Evolutionary conservation across 352 stramenopile genomes (phyloP).

Genomic region (Phytophthora crassamura): DNA sequence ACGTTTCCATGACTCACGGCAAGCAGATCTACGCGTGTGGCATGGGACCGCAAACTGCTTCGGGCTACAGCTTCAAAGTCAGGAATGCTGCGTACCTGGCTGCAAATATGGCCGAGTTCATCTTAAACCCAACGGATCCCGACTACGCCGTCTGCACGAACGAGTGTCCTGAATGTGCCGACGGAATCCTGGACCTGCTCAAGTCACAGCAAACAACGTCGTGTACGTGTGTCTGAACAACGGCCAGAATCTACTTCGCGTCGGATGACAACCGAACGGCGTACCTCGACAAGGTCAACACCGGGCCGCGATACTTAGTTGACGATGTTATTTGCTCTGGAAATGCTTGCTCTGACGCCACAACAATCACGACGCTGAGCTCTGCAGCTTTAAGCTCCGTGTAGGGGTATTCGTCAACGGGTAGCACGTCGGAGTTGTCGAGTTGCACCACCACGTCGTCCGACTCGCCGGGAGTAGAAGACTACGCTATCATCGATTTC

Average conservation of each 20-base stretch:
- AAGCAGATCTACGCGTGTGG: constrained; percentile 71
- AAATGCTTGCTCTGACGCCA: constrained; percentile 51
- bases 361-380: constrained; percentile 54
- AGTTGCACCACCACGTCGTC: constrained; percentile 8
- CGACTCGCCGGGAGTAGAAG: not conserved
- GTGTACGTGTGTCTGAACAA: constrained; percentile 65
- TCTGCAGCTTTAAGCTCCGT: constrained; percentile 34
- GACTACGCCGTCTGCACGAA: constrained; percentile 38
- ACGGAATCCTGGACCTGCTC: constrained; percentile 52
- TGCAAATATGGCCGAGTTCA: constrained; percentile 59
- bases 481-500: constrained; percentile 9
- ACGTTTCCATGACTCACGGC: constrained; percentile 49
- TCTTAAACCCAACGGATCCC: constrained; percentile 32
- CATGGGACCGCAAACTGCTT: constrained; percentile 53
- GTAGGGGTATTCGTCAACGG: constrained; percentile 15
- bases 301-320: constrained; percentile 47
- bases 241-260: constrained; percentile 79
- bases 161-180: constrained; percentile 44
- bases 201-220: constrained; percentile 53
- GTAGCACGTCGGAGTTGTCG: constrained; percentile 2
- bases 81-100: constrained; percentile 67
- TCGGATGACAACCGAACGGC: constrained; percentile 49
- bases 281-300: constrained; percentile 63
- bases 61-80: constrained; percentile 49
- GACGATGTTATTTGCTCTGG: constrained; percentile 52